Conservation (phyloP, 2,329 filamentous ascomycete genomes). For the Xylariaceae sp. region DNA sequence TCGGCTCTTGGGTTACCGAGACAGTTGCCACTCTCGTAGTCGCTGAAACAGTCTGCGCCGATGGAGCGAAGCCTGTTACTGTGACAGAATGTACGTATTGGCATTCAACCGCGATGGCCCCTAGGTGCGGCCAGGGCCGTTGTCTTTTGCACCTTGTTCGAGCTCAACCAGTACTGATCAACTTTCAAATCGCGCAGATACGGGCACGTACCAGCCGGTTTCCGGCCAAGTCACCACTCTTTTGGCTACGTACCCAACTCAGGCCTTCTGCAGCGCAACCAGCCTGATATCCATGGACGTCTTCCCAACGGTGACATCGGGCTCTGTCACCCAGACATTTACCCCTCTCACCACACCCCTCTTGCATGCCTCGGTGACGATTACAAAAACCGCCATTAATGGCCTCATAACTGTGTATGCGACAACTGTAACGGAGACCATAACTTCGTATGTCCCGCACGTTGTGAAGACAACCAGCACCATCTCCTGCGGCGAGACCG, state of each 20-base stretch:
- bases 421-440: constrained; percentile 1
- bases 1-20: not conserved
- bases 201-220: constrained; percentile 11
- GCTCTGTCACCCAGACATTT: constrained; percentile 4
- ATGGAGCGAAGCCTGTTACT: constrained; percentile 8
- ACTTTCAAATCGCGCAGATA: not conserved
- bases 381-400: constrained; percentile 1
- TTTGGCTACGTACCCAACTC: not conserved
- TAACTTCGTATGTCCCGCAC: constrained; percentile 7
- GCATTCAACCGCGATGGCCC: not conserved
- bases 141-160: not conserved
- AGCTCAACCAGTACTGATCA: not conserved
- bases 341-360: constrained; percentile 8
- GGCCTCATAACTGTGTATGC: not conserved
- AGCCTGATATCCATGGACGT: not conserved
- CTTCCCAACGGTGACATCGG: constrained; percentile 9
- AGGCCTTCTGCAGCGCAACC: constrained; percentile 4
- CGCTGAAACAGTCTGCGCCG: constrained; percentile 7
- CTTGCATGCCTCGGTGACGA: not conserved
- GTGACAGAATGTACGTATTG: constrained; percentile 12
- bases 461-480: constrained; percentile 3
- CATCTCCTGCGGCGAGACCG: constrained; percentile 5
- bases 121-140: not conserved
- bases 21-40: constrained; percentile 11
- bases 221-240: constrained; percentile 9